These are phyloP conservation scores for Clonostachys chloroleuca DNA, from an alignment of 2,329 filamentous ascomycete genomes.

Conservation along the genomic window DNA sequence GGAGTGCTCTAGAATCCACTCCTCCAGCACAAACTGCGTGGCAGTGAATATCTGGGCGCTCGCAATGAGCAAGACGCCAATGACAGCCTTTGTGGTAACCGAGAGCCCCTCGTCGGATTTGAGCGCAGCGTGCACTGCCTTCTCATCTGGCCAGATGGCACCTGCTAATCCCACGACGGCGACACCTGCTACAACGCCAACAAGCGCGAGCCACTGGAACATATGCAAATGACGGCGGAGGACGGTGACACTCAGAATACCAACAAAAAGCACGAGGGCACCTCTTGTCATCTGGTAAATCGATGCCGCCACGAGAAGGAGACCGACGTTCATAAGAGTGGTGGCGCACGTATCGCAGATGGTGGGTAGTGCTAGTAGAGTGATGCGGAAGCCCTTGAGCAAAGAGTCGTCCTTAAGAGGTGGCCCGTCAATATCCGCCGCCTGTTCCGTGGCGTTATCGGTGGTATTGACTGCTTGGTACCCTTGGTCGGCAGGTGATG, in stretches of 20 bases:
- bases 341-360: conserved; percentile 94
- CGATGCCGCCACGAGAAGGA: conserved; percentile 89
- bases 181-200: conserved; percentile 84
- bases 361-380: conserved; percentile 78
- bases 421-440: conserved; percentile 14
- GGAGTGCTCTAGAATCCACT: conserved; percentile 74
- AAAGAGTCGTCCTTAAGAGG: conserved; percentile 28
- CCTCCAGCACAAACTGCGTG: conserved; percentile 92
- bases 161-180: conserved; percentile 87
- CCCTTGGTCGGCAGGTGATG: conserved; percentile 38
- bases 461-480: conserved; percentile 61
- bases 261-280: conserved; percentile 91
- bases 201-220: conserved; percentile 91
- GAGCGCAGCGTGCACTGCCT: conserved; percentile 34
- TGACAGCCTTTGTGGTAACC: conserved; percentile 49
- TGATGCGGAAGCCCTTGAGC: conserved; percentile 66
- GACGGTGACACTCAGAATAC: conserved; percentile 90
- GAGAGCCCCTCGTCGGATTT: conserved; percentile 31
- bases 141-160: conserved; percentile 68
- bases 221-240: conserved; percentile 71
- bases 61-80: conserved; percentile 88
- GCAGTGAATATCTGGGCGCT: conserved; percentile 96
- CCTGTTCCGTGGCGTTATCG: conserved; percentile 24
- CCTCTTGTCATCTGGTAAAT: conserved; percentile 99
- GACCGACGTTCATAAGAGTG: conserved; percentile 93